Evolutionary conservation across 352 stramenopile species (phyloP).

Genomic region (Phytophthora cryptogea): DNA sequence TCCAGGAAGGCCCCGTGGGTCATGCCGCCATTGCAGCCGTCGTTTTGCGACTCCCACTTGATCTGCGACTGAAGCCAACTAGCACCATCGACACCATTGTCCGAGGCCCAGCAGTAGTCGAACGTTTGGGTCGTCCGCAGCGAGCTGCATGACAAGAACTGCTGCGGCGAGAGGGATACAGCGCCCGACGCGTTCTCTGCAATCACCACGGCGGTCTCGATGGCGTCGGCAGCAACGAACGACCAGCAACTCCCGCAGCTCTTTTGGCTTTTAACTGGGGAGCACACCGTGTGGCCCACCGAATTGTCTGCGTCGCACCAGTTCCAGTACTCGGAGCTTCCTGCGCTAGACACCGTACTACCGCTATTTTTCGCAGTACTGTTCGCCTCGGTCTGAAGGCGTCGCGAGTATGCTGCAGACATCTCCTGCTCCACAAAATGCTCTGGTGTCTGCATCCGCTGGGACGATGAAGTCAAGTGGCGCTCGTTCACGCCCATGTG

Average conservation of each 20-base stretch:
- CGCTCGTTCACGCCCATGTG: constrained; percentile 71
- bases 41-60: constrained; percentile 78
- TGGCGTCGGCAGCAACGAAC: constrained; percentile 78
- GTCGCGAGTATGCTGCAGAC: constrained; percentile 29
- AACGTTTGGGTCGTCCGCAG: constrained; percentile 74
- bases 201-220: constrained; percentile 80
- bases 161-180: constrained; percentile 75
- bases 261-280: constrained; percentile 78
- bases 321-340: constrained; percentile 50
- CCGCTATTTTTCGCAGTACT: constrained; percentile 12
- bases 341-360: constrained; percentile 30
- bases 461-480: constrained; percentile 49
- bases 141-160: constrained; percentile 76
- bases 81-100: constrained; percentile 46
- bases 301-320: constrained; percentile 76
- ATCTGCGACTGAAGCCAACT: constrained; percentile 69
- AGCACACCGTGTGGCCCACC: constrained; percentile 61
- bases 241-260: constrained; percentile 85
- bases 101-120: constrained; percentile 75
- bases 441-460: constrained; percentile 45
- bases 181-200: constrained; percentile 55
- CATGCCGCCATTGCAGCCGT: constrained; percentile 83
- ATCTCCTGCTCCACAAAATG: constrained; percentile 70
- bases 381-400: constrained; percentile 30
- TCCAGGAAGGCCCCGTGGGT: constrained; percentile 83